Evolutionary conservation across 2,329 filamentous ascomycete genomes (phyloP).

Genomic region (Xylaria sp.): DNA sequence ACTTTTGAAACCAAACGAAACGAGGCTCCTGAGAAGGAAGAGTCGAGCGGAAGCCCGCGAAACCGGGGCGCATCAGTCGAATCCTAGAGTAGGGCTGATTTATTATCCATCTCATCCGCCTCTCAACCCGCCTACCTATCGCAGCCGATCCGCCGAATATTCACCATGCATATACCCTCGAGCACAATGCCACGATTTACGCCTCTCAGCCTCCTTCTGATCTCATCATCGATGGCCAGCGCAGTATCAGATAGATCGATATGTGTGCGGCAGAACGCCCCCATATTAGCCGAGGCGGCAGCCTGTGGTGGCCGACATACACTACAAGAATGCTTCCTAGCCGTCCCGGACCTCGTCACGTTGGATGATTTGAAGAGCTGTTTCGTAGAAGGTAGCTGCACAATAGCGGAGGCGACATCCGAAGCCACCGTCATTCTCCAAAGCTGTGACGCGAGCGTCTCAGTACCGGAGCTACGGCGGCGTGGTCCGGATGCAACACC

Average conservation of each 20-base stretch:
- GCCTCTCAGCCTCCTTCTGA: slow-evolving; percentile 52
- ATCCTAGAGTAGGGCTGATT: neutral
- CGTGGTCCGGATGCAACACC: slow-evolving; percentile 40
- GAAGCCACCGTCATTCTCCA: slow-evolving; percentile 51
- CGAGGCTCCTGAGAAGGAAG: neutral
- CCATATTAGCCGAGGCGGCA: slow-evolving; percentile 55
- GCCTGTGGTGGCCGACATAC: slow-evolving; percentile 58
- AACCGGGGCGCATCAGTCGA: neutral
- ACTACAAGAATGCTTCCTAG: slow-evolving; percentile 57
- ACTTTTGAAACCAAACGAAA: neutral
- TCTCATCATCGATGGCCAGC: slow-evolving; percentile 45
- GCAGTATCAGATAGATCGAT: slow-evolving; percentile 46
- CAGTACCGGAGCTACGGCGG: slow-evolving; percentile 42
- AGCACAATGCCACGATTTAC: slow-evolving; percentile 41
- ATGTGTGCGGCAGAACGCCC: slow-evolving; percentile 56
- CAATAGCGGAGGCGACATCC: slow-evolving; percentile 50
- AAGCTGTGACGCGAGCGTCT: slow-evolving; percentile 46
- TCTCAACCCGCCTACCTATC: neutral
- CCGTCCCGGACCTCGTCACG: slow-evolving; percentile 48
- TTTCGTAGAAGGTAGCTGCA: slow-evolving; percentile 54
- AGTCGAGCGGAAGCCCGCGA: neutral
- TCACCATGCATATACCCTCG: slow-evolving; percentile 37
- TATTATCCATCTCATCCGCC: slow-evolving; percentile 12
- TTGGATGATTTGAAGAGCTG: slow-evolving; percentile 54
- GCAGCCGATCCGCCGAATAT: neutral